Evolutionary conservation across 257 asterid genomes (phyloP), one percentile per base, ranked within the genome.

Genomic region (Leptodermis oblonga): DNA sequence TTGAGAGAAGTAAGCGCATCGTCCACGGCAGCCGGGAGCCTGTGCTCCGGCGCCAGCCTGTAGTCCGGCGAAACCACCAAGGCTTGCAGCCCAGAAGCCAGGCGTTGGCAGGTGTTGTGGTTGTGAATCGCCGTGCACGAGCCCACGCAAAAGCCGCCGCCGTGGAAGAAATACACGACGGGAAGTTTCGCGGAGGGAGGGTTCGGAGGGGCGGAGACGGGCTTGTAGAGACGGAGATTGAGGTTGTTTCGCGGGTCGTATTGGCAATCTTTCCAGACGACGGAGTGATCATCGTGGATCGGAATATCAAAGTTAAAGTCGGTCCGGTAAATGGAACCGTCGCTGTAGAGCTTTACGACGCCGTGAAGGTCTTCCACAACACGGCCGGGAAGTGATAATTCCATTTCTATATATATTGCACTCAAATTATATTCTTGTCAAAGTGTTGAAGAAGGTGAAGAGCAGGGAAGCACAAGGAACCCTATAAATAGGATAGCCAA

Each of bases 101-200:
- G 92, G 43, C 92, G 86, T 76, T 84, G 86, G 79, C 96, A 86
- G n/a, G 81, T 70, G 79, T 48, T 86, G 73, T 91, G 97, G 74
- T 74, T 63, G 62, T 84, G 81, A 39, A 91, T 92, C 95, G 91
- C 87, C 54, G 88, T 76, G 66, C 93, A 65, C 13, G 92, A 86
- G 48, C 93, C 93, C 22, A 86, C n/a, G 78, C 97, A 91, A 69
- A 89, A 91, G 8, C 96, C 97, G 14, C 97, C 97, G 52, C 96
- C 96, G 74, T 81, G 97, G 75, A 91, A 62, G 70, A 81, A 91
- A 81, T 20, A 82, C 12, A 89, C 54, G 7, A 89, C 53, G 53
- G 95, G 88, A 63, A 87, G 90, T 5, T 54, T 66, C 37, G n/a
- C 66, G 12, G 30, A 23, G 14, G 62, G 33, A 25, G 26, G 1